A percentile compares a stretch with the other conserved stretches of the same genome.
phyloP scores from a whole-genome alignment of 768 basidiomycete genomes.

The Tricholoma terreum region DNA sequence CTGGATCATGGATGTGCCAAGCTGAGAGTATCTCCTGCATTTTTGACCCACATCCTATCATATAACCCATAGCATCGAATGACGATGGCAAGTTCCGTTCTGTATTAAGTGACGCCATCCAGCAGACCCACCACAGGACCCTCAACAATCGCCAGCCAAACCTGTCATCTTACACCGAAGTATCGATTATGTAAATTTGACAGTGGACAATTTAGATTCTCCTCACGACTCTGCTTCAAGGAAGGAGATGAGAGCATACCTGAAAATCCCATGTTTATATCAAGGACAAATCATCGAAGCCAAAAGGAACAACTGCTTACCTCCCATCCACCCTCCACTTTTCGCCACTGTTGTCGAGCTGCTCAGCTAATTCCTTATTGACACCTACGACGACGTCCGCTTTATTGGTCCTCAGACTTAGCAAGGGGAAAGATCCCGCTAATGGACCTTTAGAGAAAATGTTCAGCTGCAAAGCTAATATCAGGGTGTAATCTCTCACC shows the following conservation, averaged over 20 bases:
- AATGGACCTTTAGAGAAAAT: conserved; percentile 56
- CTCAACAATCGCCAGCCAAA: no score
- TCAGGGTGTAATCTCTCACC: conserved; percentile 38
- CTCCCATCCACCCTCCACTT: conserved; percentile 81
- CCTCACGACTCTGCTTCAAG: neutral
- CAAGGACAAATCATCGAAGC: neutral
- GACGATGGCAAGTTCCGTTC: no score
- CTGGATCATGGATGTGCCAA: no score
- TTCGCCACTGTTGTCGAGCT: conserved; percentile 59
- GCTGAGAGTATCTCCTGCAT: no score
- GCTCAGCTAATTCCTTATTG: conserved; percentile 60
- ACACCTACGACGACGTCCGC: conserved; percentile 93
- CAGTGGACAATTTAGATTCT: neutral
- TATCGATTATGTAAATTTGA: neutral
- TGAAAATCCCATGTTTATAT: conserved; percentile 13
- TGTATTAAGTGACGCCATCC: no score
- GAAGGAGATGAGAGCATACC: conserved; percentile 40
- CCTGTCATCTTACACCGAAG: no score
- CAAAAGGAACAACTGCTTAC: conserved; percentile 39
- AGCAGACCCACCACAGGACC: no score
- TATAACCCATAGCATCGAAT: no score
- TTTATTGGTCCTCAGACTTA: conserved; percentile 91
- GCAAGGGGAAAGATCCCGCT: conserved; percentile 71
- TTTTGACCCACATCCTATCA: no score
- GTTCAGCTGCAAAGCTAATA: neutral